Evolutionary conservation across 352 stramenopile species (phyloP), one percentile per base, ranked within the genome.

Genomic region (Phytophthora macrochlamydospora): DNA sequence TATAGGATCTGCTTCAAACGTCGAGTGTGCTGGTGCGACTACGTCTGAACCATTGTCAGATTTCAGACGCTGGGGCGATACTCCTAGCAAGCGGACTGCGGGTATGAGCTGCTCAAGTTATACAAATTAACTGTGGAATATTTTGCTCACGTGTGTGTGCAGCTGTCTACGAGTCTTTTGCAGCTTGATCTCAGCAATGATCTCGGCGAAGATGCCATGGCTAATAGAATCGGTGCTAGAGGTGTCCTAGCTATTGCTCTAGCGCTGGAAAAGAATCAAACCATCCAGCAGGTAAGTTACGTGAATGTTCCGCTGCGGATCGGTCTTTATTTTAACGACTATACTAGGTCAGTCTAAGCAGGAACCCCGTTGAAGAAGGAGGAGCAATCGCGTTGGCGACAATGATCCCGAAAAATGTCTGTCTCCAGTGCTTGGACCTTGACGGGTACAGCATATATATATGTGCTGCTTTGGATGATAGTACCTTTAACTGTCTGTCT

Each of bases 181-280:
- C 45, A 69, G 42, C 52, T 86, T 3, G 69, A 83, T 49, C 50
- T 86, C 51, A 80, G 77, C 59, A 85, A 86, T 43, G 65, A 69
- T 63, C 63, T 46, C 61, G 64, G 18, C 49, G 0, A 33, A 68
- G 40, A 58, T n/a, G 48, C 44, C 9, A 80, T 82, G 63, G 33
- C 75, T 13, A 86, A 86, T 18, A 56, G 76, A 35, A 74, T 86
- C 35, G 63, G 69, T 0, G 49, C 42, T 9, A 57, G 14, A 1
- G 76, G 71, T 9, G 37, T 45, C 29, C 54, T 18, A 33, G 73
- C 73, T 5, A 60, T 85, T 38, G 76, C 73, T 3, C 46, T 67
- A 7, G 71, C 71, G 11, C 52, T 85, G n/a, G 59, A 67, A 31
- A 18, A 45, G 38, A 85, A 85, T 51, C 35, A 52, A 51, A 75